Conservation (phyloP, 139 green algal species). For the Edaphochlamys debaryana region DNA sequence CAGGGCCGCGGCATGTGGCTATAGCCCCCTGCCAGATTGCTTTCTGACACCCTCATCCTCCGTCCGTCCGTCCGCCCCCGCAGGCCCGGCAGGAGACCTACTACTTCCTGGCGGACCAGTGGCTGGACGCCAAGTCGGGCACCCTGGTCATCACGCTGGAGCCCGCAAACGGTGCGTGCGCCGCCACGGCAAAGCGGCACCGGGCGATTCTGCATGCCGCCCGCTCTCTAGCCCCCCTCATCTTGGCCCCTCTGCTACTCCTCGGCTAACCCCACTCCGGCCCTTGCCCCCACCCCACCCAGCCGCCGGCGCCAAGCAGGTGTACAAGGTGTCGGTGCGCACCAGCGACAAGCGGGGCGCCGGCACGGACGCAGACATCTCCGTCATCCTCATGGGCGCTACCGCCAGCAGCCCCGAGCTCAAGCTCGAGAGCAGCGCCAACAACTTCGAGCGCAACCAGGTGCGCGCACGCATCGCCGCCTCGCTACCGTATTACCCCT, state of each 20-base stretch:
- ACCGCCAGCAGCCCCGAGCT: conserved; percentile 54
- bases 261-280: too few species aligned
- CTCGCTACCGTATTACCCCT: neutral
- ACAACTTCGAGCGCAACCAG: conserved; percentile 69
- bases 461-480: conserved; percentile 20
- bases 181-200: too few species aligned
- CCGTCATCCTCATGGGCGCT: conserved; percentile 65
- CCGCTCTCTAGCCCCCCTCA: neutral
- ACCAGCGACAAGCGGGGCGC: conserved; percentile 63
- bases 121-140: conserved; percentile 63
- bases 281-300: neutral
- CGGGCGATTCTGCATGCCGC: neutral
- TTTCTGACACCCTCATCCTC: too few species aligned
- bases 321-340: conserved; percentile 60
- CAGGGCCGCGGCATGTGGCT: too few species aligned
- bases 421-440: conserved; percentile 53
- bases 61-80: too few species aligned
- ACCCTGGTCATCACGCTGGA: conserved; percentile 55
- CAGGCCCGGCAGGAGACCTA: conserved; percentile 50
- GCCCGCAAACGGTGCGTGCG: conserved; percentile 16
- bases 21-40: too few species aligned
- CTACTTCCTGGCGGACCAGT: conserved; percentile 60
- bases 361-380: conserved; percentile 75
- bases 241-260: too few species aligned
- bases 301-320: conserved; percentile 51